Percentiles rank a stretch among this genome's conserved stretches.
Evolutionary conservation across 2,329 filamentous ascomycete species (phyloP).

Genomic region (Verticillium klebahnii): DNA sequence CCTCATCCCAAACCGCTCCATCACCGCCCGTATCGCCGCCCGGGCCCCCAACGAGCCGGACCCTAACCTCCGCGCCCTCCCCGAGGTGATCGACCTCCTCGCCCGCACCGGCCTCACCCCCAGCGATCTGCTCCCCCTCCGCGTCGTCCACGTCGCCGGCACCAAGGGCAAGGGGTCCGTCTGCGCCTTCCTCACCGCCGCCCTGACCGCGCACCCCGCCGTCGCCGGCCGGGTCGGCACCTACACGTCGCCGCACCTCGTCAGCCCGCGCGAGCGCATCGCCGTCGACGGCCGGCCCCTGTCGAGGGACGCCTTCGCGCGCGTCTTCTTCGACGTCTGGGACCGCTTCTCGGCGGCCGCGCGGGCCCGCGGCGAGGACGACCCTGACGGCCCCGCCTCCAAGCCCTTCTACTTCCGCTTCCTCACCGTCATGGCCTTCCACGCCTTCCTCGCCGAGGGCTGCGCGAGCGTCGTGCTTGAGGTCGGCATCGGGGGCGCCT

Average conservation of each 20-base stretch:
- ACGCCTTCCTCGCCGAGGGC: conserved; percentile 72
- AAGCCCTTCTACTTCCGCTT: conserved; percentile 94
- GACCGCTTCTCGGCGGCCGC: conserved; percentile 48
- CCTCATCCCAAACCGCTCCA: conserved; percentile 12
- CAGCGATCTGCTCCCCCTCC: conserved; percentile 35
- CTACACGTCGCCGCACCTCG: conserved; percentile 82
- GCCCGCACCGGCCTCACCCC: conserved; percentile 67
- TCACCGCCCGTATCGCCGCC: conserved; percentile 21
- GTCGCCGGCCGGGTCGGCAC: conserved; percentile 55
- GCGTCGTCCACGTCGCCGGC: conserved; percentile 77
- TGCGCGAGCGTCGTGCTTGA: conserved; percentile 80
- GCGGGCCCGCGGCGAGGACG: conserved; percentile 20
- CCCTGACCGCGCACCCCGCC: conserved; percentile 43
- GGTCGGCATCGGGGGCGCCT: conserved; percentile 91
- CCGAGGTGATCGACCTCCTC: conserved; percentile 79
- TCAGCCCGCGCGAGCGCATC: conserved; percentile 80
- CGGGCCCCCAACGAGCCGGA: conserved; percentile 46
- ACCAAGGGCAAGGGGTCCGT: conserved; percentile 95
- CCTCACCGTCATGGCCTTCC: conserved; percentile 82
- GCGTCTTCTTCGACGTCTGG: conserved; percentile 83
- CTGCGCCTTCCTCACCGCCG: conserved; percentile 75
- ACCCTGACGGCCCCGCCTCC: conserved; percentile 47
- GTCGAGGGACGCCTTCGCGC: conserved; percentile 62
- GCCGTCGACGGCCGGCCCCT: conserved; percentile 71
- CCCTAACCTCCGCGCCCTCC: conserved; percentile 70